Conservation (phyloP, 495 filamentous ascomycete species). For the Lasiosphaeriaceae sp. region DNA sequence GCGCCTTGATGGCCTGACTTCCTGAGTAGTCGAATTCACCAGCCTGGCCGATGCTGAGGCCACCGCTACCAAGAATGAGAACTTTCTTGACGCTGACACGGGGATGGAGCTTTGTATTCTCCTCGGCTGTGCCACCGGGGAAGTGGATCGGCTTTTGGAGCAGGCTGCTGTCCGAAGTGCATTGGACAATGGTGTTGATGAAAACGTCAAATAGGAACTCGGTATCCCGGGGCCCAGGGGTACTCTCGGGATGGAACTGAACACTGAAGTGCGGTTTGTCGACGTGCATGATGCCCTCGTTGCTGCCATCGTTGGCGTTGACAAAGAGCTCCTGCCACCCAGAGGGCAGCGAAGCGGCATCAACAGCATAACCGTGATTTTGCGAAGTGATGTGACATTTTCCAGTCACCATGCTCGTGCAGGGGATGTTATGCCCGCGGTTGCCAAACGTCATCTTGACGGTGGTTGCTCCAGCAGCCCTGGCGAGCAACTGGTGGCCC, state of each 20-base stretch:
- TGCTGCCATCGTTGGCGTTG: constrained; percentile 96
- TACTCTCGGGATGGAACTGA: constrained; percentile 97
- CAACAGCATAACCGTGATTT: constrained; percentile 94
- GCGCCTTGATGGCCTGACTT: constrained; percentile 87
- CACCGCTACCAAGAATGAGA: constrained; percentile 87
- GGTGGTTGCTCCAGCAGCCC: constrained; percentile 84
- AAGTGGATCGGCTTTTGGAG: constrained; percentile 71
- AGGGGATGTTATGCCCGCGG: constrained; percentile 96
- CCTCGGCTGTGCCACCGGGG: constrained; percentile 74
- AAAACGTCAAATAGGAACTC: constrained; percentile 97
- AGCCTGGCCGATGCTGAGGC: constrained; percentile 92
- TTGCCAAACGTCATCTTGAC: constrained; percentile 99
- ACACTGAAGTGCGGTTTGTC: constrained; percentile 92
- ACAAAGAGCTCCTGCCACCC: constrained; percentile 93
- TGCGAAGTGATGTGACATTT: constrained; percentile 98
- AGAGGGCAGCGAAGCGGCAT: constrained; percentile 65
- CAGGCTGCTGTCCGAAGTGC: constrained; percentile 53
- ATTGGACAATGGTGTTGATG: constrained; percentile 73
- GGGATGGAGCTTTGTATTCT: constrained; percentile 71
- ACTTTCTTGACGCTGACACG: constrained; percentile 88
- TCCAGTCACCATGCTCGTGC: constrained; percentile 88
- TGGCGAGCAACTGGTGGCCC: constrained; percentile 89
- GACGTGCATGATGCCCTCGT: constrained; percentile 90
- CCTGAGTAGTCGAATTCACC: constrained; percentile 99
- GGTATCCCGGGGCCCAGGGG: constrained; percentile 92